Conservation (phyloP, 2,329 filamentous ascomycete genomes). For the Tolypocladium album region DNA sequence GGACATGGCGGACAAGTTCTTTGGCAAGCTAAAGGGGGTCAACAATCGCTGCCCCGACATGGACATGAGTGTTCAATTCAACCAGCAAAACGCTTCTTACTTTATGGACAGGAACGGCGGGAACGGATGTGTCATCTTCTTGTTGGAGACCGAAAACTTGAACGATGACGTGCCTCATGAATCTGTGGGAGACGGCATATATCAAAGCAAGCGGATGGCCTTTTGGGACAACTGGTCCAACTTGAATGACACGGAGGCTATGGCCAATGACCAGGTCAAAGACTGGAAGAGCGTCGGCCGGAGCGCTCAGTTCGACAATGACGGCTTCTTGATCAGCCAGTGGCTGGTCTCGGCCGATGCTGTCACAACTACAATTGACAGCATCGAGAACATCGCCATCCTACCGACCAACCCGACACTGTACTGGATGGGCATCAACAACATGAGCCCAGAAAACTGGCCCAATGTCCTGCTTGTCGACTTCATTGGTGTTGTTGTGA, state of each 20-base stretch:
- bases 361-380: slow-evolving; percentile 6
- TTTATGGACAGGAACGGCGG: slow-evolving; percentile 21
- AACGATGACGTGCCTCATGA: slow-evolving; percentile 2
- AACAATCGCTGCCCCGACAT: slow-evolving; percentile 27
- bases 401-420: slow-evolving; percentile 19
- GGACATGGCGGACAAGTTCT: slow-evolving; percentile 29
- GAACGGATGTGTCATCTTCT: slow-evolving; percentile 20
- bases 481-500: slow-evolving; percentile 19
- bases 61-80: slow-evolving; percentile 7
- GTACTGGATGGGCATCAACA: slow-evolving; percentile 20
- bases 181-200: slow-evolving; percentile 18
- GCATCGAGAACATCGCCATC: not conserved
- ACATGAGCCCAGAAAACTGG: slow-evolving; percentile 15
- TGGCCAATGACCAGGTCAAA: slow-evolving; percentile 11
- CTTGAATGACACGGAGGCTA: slow-evolving; percentile 12
- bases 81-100: slow-evolving; percentile 13
- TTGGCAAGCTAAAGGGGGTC: slow-evolving; percentile 27
- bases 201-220: slow-evolving; percentile 11
- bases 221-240: slow-evolving; percentile 20
- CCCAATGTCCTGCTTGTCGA: slow-evolving; percentile 20
- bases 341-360: slow-evolving; percentile 18
- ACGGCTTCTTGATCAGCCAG: slow-evolving; percentile 14
- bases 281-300: slow-evolving; percentile 11
- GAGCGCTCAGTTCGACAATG: not conserved
- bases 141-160: slow-evolving; percentile 9